Percentiles rank a stretch among this genome's conserved stretches.
phyloP scores from a whole-genome alignment of 2,329 filamentous ascomycete genomes.

The Phialophora tarda region DNA sequence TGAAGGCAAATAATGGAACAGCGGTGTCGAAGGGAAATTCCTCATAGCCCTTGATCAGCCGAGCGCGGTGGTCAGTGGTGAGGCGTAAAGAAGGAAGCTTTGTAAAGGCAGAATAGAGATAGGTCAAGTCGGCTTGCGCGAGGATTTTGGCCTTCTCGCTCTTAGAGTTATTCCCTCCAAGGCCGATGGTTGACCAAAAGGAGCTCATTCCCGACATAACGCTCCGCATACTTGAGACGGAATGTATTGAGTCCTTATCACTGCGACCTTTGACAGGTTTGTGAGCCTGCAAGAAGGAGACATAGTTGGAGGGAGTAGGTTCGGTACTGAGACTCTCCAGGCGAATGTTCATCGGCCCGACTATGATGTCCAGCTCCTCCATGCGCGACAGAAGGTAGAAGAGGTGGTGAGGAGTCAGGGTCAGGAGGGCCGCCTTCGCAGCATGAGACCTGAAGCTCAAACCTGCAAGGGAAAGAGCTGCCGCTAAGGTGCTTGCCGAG shows the following conservation, averaged over 20 bases:
- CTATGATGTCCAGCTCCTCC: slow-evolving; percentile 85
- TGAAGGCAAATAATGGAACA: slow-evolving; percentile 95
- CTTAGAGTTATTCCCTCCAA: slow-evolving; percentile 77
- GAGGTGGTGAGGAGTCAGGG: slow-evolving; percentile 91
- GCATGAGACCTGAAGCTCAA: slow-evolving; percentile 83
- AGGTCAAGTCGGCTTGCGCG: slow-evolving; percentile 85
- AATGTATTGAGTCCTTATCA: slow-evolving; percentile 90
- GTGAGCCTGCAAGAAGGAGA: slow-evolving; percentile 78
- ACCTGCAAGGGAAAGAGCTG: slow-evolving; percentile 83
- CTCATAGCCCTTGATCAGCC: slow-evolving; percentile 89
- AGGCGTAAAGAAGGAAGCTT: slow-evolving; percentile 93
- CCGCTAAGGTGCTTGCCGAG: slow-evolving; percentile 73
- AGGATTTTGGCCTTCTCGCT: slow-evolving; percentile 89
- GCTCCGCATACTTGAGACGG: slow-evolving; percentile 93
- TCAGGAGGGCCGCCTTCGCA: slow-evolving; percentile 87
- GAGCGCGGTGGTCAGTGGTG: slow-evolving; percentile 89
- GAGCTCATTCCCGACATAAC: slow-evolving; percentile 97
- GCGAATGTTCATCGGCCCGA: slow-evolving; percentile 95
- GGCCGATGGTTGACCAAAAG: slow-evolving; percentile 85
- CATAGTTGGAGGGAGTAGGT: slow-evolving; percentile 85
- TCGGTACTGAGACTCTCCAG: slow-evolving; percentile 93
- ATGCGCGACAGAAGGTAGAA: slow-evolving; percentile 96
- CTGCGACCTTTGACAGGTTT: slow-evolving; percentile 80
- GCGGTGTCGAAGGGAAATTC: slow-evolving; percentile 98
- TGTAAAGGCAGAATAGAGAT: slow-evolving; percentile 96